Conservation (phyloP, 139 green algal genomes). For the Chlorella sp. region DNA sequence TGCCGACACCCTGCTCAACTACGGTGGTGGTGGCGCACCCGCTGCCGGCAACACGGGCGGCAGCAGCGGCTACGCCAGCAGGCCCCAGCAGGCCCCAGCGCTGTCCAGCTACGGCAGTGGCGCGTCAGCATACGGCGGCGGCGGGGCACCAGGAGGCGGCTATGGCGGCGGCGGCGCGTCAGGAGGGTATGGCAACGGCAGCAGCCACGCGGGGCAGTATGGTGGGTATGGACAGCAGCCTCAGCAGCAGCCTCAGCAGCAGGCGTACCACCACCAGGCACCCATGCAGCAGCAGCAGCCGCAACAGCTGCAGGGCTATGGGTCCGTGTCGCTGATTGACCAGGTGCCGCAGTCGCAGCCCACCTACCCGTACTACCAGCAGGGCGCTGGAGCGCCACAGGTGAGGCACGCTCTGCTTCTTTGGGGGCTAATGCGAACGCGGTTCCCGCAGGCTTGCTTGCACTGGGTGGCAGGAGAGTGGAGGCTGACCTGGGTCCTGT, state of each 20-base stretch:
- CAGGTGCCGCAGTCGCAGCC: conserved; percentile 46
- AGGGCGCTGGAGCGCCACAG: background rate
- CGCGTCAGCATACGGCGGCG: background rate
- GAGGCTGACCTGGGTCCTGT: too few species aligned
- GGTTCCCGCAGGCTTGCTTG: too few species aligned
- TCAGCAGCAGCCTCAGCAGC: too few species aligned
- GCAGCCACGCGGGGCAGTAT: background rate
- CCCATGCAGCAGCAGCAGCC: conserved; percentile 15
- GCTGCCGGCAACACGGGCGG: too few species aligned
- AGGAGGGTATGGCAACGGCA: background rate
- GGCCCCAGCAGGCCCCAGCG: too few species aligned
- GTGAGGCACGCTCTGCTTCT: background rate
- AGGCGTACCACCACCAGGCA: background rate
- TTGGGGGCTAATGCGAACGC: too few species aligned
- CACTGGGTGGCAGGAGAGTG: too few species aligned
- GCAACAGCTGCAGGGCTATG: background rate
- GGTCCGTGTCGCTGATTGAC: conserved; percentile 45
- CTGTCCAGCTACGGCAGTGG: too few species aligned
- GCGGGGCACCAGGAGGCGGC: background rate
- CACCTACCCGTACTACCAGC: conserved; percentile 45
- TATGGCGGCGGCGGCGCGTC: background rate
- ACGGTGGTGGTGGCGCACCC: background rate
- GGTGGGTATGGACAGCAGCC: conserved; percentile 20
- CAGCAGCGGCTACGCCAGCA: too few species aligned
- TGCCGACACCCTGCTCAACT: conserved; percentile 1